Base-by-base conservation (phyloP, 352 stramenopile genomes). In the Pythium sukuiense region DNA sequence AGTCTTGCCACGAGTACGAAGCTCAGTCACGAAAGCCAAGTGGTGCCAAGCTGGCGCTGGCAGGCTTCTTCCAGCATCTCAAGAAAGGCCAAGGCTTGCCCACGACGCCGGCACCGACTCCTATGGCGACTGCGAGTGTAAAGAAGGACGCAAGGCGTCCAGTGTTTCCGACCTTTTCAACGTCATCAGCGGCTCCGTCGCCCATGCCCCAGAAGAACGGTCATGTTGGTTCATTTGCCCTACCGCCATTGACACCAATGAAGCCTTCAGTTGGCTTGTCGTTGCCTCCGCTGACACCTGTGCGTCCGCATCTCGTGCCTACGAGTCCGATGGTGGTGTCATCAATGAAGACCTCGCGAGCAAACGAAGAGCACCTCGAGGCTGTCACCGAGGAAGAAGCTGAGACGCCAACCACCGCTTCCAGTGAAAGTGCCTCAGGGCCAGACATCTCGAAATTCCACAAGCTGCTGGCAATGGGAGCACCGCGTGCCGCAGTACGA, bases 61-160 rank as follows among this genome's bases (percentile, higher is more conserved):
- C 81, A 13, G 68, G 68, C 12, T 82, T 92, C 52, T 90, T 92
- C 55, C 83, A 92, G 63, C 87, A 81, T 55, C 85, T 88, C 11
- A 73, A 79, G 59, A 84, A 83, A 49, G 81, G 78, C 5, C 81
- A 80, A 9, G 76, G 74, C 8, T 64, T 90, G 2, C 78, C 81
- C 0, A 69, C 69, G 12, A 92, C 81, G 18, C 83, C 83, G n/a
- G 83, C 83, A 9, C 80, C 74, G 1, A 92, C 83, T 1, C 83
- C 83, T 16, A 87, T 92, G 43, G 83, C 80, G 18, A 88, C 81
- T 7, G 83, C 77, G 0, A 92, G 80, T 61, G 78, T 92, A 16
- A 73, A 83, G 3, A 90, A 92, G 65, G 83, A 92, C 54, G 78
- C 76, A 0, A 85, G 89, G 48, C 81, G 81, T 0, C 80, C 71